Conservation (phyloP, 805 yeast genomes). For the Starmerella stigmatis region DNA sequence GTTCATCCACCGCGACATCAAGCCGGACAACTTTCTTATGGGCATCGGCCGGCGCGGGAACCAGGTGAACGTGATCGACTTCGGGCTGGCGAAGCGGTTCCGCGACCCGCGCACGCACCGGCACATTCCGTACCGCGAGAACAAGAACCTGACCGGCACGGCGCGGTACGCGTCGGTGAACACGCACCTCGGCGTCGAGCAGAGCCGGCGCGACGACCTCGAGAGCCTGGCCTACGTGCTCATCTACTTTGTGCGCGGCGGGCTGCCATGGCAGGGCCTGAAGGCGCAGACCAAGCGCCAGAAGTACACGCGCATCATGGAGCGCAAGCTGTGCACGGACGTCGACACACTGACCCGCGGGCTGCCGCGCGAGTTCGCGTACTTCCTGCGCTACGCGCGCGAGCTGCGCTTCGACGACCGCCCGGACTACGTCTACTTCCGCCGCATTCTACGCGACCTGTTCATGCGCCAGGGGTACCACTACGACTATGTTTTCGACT, state of each 20-base stretch:
- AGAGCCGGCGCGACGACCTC: slow-evolving; percentile 89
- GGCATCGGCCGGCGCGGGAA: slow-evolving; percentile 91
- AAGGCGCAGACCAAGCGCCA: slow-evolving; percentile 95
- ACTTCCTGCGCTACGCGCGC: slow-evolving; percentile 79
- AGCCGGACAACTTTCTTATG: slow-evolving; percentile 76
- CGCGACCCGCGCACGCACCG: slow-evolving; percentile 88
- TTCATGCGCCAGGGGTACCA: slow-evolving; percentile 78
- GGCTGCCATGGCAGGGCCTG: slow-evolving; percentile 97
- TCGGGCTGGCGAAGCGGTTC: slow-evolving; percentile 86
- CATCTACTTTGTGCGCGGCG: slow-evolving; percentile 88
- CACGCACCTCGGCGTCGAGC: slow-evolving; percentile 95
- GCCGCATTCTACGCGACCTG: slow-evolving; percentile 80
- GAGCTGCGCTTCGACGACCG: slow-evolving; percentile 89
- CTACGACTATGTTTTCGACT: slow-evolving; percentile 90
- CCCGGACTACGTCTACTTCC: slow-evolving; percentile 84
- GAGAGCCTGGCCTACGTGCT: slow-evolving; percentile 91
- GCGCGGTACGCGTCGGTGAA: slow-evolving; percentile 93
- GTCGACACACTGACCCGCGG: slow-evolving; percentile 82
- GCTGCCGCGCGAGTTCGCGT: slow-evolving; percentile 78
- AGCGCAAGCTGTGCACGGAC: slow-evolving; percentile 84
- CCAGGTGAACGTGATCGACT: slow-evolving; percentile 87
- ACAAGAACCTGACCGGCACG: slow-evolving; percentile 92
- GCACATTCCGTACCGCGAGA: slow-evolving; percentile 93
- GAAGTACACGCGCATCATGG: slow-evolving; percentile 92
- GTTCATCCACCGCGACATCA: slow-evolving; percentile 74